A percentile compares a stretch with the other conserved stretches of the same genome.
Conservation (phyloP, 768 basidiomycete species). For the Suillus subalutaceus region DNA sequence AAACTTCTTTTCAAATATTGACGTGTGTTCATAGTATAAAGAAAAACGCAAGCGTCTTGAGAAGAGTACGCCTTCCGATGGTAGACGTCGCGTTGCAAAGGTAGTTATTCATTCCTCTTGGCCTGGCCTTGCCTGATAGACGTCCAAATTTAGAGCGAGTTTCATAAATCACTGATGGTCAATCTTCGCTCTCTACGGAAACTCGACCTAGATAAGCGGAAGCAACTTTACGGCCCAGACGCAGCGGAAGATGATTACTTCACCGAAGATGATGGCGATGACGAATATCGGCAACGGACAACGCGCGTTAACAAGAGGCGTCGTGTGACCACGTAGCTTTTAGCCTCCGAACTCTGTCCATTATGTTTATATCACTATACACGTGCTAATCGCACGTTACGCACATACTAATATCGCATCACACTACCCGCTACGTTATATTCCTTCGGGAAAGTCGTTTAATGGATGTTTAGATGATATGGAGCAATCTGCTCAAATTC, state of each 20-base stretch:
- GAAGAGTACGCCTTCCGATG: slow-evolving; percentile 42
- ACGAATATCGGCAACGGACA: slow-evolving; percentile 34
- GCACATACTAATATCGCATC: slow-evolving; percentile 13
- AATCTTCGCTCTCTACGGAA: slow-evolving; percentile 65
- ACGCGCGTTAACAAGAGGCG: slow-evolving; percentile 32
- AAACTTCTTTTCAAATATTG: slow-evolving; percentile 7
- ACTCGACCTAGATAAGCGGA: slow-evolving; percentile 54
- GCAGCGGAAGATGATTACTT: slow-evolving; percentile 38
- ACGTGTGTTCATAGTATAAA: slow-evolving; percentile 48
- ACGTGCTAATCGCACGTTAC: slow-evolving; percentile 6
- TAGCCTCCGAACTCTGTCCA: neutral
- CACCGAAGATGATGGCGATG: slow-evolving; percentile 38
- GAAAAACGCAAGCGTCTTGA: slow-evolving; percentile 62
- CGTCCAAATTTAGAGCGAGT: slow-evolving; percentile 54
- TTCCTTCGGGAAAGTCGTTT: slow-evolving; percentile 9
- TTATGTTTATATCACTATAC: slow-evolving; percentile 11
- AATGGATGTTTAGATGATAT: slow-evolving; percentile 7
- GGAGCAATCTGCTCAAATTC: slow-evolving; percentile 20
- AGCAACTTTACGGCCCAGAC: slow-evolving; percentile 43
- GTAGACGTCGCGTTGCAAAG: slow-evolving; percentile 59
- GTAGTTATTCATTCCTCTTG: slow-evolving; percentile 36
- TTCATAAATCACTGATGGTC: slow-evolving; percentile 61
- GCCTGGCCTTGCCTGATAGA: slow-evolving; percentile 8
- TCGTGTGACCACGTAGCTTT: slow-evolving; percentile 24
- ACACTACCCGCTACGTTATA: slow-evolving; percentile 26